Evolutionary conservation across 257 asterid genomes (phyloP).

Genomic region (Jacaranda mimosifolia): DNA sequence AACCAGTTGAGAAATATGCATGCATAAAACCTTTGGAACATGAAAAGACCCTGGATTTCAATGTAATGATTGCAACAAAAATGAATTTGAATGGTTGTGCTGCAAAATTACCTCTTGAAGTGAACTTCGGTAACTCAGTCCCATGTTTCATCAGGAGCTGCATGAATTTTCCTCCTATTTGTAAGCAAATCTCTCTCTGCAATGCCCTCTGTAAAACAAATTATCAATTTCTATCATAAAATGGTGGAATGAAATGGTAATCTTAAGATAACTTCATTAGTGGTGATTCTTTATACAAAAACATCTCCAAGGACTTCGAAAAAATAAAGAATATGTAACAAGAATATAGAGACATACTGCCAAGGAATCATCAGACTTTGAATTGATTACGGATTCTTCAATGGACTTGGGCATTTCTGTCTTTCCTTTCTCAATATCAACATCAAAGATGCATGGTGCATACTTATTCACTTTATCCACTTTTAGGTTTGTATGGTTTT

Average conservation of each 20-base stretch:
- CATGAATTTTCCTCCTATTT: slow-evolving; percentile 77
- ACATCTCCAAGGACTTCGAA: slow-evolving; percentile 14
- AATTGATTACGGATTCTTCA: slow-evolving; percentile 53
- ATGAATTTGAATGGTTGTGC: slow-evolving; percentile 23
- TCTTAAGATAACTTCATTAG: slow-evolving; percentile 7
- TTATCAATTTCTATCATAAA: slow-evolving; percentile 27
- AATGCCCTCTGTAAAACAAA: slow-evolving; percentile 60
- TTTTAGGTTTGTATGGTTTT: slow-evolving; percentile 47
- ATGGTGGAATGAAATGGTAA: not conserved
- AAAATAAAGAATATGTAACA: slow-evolving; percentile 22
- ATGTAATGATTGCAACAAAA: slow-evolving; percentile 9
- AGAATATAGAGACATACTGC: slow-evolving; percentile 55
- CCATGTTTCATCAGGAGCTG: slow-evolving; percentile 77
- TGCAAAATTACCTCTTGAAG: slow-evolving; percentile 70
- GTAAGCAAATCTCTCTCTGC: slow-evolving; percentile 77
- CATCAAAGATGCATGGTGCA: slow-evolving; percentile 50
- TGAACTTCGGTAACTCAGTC: slow-evolving; percentile 78
- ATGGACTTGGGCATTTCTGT: slow-evolving; percentile 52
- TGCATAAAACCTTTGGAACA: slow-evolving; percentile 28
- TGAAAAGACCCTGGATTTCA: slow-evolving; percentile 27
- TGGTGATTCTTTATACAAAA: slow-evolving; percentile 18
- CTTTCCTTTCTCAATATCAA: slow-evolving; percentile 77
- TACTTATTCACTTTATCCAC: slow-evolving; percentile 54
- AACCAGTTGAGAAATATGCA: not conserved
- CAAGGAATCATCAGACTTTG: slow-evolving; percentile 65